A percentile compares a stretch with the other conserved stretches of the same genome.
Conservation (phyloP, 2,329 filamentous ascomycete genomes). For the Xylaria polymorpha region DNA sequence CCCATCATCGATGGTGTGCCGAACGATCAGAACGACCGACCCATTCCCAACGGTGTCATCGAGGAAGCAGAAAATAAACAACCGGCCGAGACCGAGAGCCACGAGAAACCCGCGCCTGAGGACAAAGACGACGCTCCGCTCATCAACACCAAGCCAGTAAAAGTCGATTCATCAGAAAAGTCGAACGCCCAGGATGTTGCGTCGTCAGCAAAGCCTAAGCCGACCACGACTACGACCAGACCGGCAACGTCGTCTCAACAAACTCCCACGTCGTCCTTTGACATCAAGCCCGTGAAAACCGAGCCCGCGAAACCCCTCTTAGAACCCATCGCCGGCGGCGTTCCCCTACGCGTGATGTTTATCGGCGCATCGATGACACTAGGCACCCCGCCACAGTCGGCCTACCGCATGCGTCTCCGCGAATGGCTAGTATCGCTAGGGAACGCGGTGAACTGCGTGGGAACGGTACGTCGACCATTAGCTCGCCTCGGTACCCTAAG, state of each 20-base stretch:
- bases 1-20: constrained; percentile 39
- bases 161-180: constrained; percentile 13
- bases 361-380: constrained; percentile 42
- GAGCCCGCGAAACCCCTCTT: constrained; percentile 12
- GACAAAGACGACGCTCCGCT: neutral
- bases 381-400: constrained; percentile 36
- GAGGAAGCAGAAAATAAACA: constrained; percentile 22
- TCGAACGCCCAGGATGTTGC: constrained; percentile 1
- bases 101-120: neutral
- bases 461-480: constrained; percentile 32
- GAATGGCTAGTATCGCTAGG: constrained; percentile 41
- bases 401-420: constrained; percentile 40
- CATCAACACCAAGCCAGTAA: neutral
- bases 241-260: neutral
- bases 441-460: constrained; percentile 42
- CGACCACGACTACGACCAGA: neutral
- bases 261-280: constrained; percentile 10
- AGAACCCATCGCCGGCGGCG: constrained; percentile 34
- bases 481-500: neutral
- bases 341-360: constrained; percentile 42
- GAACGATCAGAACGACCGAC: constrained; percentile 36
- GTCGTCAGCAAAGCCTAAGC: constrained; percentile 1
- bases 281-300: constrained; percentile 8
- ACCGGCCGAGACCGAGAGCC: neutral
- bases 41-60: constrained; percentile 36